A percentile compares a stretch with the other conserved stretches of the same genome.
These are phyloP conservation scores for Conticribra guillardii DNA, from an alignment of 108 stramenopile genomes.

Conservation along the genomic window DNA sequence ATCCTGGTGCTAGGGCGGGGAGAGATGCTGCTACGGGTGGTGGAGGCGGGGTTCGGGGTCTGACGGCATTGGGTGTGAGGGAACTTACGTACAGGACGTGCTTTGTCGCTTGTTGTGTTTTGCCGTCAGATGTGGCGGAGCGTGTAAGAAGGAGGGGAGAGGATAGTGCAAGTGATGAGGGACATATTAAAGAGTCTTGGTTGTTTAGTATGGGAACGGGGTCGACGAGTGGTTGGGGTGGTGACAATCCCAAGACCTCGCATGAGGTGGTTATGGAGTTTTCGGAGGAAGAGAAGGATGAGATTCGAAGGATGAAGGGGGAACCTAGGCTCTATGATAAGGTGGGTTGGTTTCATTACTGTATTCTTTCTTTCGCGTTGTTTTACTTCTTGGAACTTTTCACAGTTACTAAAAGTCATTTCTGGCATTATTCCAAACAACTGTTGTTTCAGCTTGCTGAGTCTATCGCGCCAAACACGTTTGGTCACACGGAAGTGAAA, in stretches of 20 bases:
- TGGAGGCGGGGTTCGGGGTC: conserved; percentile 90
- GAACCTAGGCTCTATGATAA: conserved; percentile 71
- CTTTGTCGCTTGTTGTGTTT: conserved; percentile 90
- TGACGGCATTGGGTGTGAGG: conserved; percentile 90
- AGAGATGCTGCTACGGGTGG: conserved; percentile 69
- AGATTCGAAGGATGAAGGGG: conserved; percentile 81
- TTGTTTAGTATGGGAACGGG: conserved; percentile 38
- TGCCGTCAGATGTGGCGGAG: conserved; percentile 65
- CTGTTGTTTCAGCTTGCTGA: conserved; percentile 82
- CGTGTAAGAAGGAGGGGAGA: conserved; percentile 36
- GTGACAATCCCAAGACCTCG: conserved; percentile 67
- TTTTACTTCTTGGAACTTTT: too few species aligned
- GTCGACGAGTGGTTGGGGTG: conserved; percentile 19
- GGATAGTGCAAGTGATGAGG: conserved; percentile 8
- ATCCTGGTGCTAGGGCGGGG: conserved; percentile 24
- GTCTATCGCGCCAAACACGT: conserved; percentile 93
- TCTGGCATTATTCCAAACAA: too few species aligned
- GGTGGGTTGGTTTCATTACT: conserved; percentile 26
- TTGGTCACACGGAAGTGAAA: conserved; percentile 96
- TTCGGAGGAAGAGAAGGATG: conserved; percentile 84
- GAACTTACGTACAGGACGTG: conserved; percentile 97
- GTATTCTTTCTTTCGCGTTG: neutral
- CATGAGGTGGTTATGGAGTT: conserved; percentile 88
- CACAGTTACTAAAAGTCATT: too few species aligned
- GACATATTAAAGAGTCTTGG: conserved; percentile 24